Conservation (phyloP, 208 protist species). For the Acanthamoeba polyphaga region DNA sequence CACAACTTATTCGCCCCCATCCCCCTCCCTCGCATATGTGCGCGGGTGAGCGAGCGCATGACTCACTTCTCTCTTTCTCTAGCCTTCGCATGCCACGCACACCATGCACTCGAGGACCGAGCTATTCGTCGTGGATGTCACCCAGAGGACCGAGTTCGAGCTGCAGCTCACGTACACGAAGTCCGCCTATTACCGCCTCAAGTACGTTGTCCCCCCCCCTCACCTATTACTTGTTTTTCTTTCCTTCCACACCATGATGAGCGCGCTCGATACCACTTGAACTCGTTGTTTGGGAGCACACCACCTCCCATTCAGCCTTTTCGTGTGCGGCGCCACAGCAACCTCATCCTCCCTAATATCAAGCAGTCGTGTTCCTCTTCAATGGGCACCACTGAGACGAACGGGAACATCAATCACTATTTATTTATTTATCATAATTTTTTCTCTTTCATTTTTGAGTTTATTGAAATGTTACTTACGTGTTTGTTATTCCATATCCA, state of each 20-base stretch:
- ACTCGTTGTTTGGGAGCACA: background rate
- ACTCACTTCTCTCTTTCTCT: background rate
- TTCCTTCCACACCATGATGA: background rate
- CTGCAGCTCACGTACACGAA: background rate
- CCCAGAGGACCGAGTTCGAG: background rate
- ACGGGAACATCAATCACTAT: background rate
- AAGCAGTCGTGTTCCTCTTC: constrained; percentile 9
- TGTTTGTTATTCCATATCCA: no score
- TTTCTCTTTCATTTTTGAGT: background rate
- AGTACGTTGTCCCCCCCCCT: background rate
- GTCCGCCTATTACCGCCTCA: background rate
- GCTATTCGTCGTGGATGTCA: constrained; percentile 21
- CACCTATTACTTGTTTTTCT: background rate
- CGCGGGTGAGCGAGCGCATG: background rate
- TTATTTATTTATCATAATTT: background rate
- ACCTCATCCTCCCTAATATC: background rate
- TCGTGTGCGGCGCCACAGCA: background rate
- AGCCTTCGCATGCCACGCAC: constrained; percentile 11
- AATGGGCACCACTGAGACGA: constrained; percentile 30
- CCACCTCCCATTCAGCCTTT: background rate
- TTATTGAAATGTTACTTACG: background rate
- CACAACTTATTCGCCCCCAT: no score
- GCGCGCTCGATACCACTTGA: background rate
- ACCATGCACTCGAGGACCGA: background rate
- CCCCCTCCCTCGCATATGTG: no score